Conservation (phyloP, 768 basidiomycete genomes). For the Mrakia hoshinonis region DNA sequence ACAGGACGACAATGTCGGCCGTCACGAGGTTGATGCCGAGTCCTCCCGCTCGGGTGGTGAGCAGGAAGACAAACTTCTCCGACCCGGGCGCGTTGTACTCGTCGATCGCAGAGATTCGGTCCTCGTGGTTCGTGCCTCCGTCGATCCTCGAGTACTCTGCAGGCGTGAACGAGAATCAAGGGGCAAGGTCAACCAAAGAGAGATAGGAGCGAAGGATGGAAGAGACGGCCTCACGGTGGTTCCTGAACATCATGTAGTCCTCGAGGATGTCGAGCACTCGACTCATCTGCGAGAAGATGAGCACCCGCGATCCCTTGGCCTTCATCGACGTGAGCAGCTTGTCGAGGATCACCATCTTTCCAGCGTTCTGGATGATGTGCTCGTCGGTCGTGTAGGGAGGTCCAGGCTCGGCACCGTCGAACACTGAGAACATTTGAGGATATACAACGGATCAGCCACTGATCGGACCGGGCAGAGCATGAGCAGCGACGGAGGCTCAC, state of each 20-base stretch:
- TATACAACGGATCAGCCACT: neutral
- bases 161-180: neutral
- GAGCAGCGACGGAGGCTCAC: slow-evolving; percentile 32
- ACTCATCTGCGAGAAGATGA: slow-evolving; percentile 99
- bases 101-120: slow-evolving; percentile 89
- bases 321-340: slow-evolving; percentile 82
- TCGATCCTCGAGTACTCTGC: slow-evolving; percentile 94
- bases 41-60: slow-evolving; percentile 94
- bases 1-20: slow-evolving; percentile 89
- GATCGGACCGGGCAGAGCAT: neutral
- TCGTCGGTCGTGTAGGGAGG: slow-evolving; percentile 98
- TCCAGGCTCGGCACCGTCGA: slow-evolving; percentile 64
- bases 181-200: neutral
- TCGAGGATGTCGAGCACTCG: slow-evolving; percentile 96
- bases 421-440: slow-evolving; percentile 31
- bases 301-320: slow-evolving; percentile 81
- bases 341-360: slow-evolving; percentile 97
- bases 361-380: slow-evolving; percentile 84
- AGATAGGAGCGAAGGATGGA: slow-evolving; percentile 20
- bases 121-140: slow-evolving; percentile 90
- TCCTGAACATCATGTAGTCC: slow-evolving; percentile 88
- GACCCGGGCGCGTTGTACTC: slow-evolving; percentile 91
- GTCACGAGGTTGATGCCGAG: slow-evolving; percentile 92
- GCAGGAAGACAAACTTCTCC: slow-evolving; percentile 91
- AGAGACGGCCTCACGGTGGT: slow-evolving; percentile 56